Percentiles rank a stretch among this genome's conserved stretches.
Conservation (phyloP, 306 rosid species). For the Vigna reflexopilosa region DNA sequence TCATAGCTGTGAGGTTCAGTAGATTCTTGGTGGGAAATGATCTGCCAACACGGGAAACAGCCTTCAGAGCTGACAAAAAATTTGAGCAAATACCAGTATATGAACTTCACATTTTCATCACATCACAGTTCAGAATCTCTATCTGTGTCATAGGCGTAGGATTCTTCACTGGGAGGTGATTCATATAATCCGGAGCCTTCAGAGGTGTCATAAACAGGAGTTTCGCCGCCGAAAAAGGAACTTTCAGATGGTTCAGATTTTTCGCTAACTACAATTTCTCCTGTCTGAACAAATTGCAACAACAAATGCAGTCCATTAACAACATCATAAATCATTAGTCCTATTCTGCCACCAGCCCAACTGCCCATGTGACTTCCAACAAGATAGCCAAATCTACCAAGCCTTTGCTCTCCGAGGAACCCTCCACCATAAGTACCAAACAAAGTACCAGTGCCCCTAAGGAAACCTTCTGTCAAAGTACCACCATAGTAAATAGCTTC, state of each 20-base stretch:
- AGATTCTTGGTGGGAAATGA: slow-evolving; percentile 47
- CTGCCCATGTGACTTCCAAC: slow-evolving; percentile 92
- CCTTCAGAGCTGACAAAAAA: slow-evolving; percentile 36
- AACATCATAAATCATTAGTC: slow-evolving; percentile 84
- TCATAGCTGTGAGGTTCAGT: slow-evolving; percentile 46
- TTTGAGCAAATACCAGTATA: slow-evolving; percentile 8
- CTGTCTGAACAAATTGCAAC: slow-evolving; percentile 55
- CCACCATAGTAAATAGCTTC: slow-evolving; percentile 92
- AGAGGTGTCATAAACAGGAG: slow-evolving; percentile 52
- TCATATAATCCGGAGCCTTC: slow-evolving; percentile 43
- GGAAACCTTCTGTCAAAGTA: slow-evolving; percentile 67
- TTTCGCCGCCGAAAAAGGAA: slow-evolving; percentile 40
- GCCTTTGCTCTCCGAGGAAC: slow-evolving; percentile 73
- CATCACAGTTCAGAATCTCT: slow-evolving; percentile 65
- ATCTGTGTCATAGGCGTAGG: slow-evolving; percentile 46
- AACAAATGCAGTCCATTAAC: slow-evolving; percentile 69
- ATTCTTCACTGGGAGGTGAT: slow-evolving; percentile 48
- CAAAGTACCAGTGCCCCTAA: slow-evolving; percentile 83
- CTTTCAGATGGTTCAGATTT: slow-evolving; percentile 48
- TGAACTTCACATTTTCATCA: slow-evolving; percentile 47
- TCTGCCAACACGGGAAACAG: slow-evolving; percentile 37
- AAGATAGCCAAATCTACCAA: slow-evolving; percentile 87
- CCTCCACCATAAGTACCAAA: slow-evolving; percentile 82
- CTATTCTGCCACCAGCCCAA: slow-evolving; percentile 92
- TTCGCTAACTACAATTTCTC: slow-evolving; percentile 53